Evolutionary conservation across 345 rosid genomes (phyloP).

Genomic region (Bruguiera gymnorhiza): DNA sequence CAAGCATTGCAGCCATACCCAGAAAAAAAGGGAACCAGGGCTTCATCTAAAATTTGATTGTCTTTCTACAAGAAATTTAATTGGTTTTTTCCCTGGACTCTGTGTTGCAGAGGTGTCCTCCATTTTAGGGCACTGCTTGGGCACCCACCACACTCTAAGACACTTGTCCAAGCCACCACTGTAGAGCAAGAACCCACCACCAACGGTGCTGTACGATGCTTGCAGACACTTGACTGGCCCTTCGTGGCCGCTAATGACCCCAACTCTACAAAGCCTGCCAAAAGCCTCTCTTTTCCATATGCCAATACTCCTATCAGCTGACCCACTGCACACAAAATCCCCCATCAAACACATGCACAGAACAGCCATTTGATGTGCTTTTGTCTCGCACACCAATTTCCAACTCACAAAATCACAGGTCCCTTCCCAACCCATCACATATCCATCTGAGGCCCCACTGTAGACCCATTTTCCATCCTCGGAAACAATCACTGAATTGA

Average conservation of each 20-base stretch:
- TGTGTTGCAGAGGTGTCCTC: constrained; percentile 6
- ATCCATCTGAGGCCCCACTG: constrained; percentile 35
- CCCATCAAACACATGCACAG: constrained; percentile 25
- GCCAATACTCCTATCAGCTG: constrained; percentile 34
- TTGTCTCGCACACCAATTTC: constrained; percentile 46
- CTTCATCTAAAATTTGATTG: constrained; percentile 15
- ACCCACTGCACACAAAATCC: constrained; percentile 27
- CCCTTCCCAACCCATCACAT: constrained; percentile 32
- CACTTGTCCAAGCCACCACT: constrained; percentile 34
- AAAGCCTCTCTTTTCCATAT: constrained; percentile 31
- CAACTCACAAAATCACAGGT: constrained; percentile 17
- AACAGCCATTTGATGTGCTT: constrained; percentile 31
- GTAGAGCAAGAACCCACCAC: constrained; percentile 30
- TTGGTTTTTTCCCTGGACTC: constrained; percentile 10
- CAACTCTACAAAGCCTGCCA: constrained; percentile 20
- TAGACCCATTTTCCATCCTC: constrained; percentile 36
- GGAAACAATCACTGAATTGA: constrained; percentile 28
- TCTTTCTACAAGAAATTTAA: constrained; percentile 9
- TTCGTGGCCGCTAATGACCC: constrained; percentile 24
- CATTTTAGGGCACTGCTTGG: constrained; percentile 28
- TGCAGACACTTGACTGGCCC: constrained; percentile 36
- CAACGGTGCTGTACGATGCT: constrained; percentile 22
- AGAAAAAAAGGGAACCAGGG: constrained; percentile 28
- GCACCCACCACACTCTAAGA: constrained; percentile 39
- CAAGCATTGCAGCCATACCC: constrained; percentile 36